Evolutionary conservation across 1,139 yeast species (phyloP).

Genomic region (Suhomyces taliae): DNA sequence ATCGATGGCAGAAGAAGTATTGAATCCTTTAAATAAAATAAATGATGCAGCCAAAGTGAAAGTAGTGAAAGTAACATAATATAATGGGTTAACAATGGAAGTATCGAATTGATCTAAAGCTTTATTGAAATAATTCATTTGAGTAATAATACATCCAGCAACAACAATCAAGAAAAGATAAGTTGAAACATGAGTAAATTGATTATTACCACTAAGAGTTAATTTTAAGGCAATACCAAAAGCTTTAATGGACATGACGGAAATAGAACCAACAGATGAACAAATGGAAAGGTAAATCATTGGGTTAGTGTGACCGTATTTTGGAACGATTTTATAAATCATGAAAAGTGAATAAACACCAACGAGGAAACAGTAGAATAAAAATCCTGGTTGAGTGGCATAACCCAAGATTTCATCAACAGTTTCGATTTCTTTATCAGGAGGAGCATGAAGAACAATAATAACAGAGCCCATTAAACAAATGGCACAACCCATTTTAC

Average conservation of each 20-base stretch:
- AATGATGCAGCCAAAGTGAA: conserved; percentile 85
- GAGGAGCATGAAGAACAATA: conserved; percentile 89
- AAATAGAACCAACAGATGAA: conserved; percentile 86
- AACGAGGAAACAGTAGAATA: conserved; percentile 65
- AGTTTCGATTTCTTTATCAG: conserved; percentile 84
- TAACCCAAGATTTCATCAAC: conserved; percentile 84
- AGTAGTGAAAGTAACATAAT: conserved; percentile 90
- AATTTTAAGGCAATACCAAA: conserved; percentile 90
- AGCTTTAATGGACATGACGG: conserved; percentile 91
- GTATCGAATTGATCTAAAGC: conserved; percentile 93
- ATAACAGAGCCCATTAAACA: conserved; percentile 89
- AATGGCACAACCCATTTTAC: conserved; percentile 93
- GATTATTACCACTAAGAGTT: conserved; percentile 86
- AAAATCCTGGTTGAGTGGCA: conserved; percentile 79
- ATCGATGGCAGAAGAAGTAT: conserved; percentile 78
- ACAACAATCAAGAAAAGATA: conserved; percentile 80
- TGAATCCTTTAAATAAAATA: conserved; percentile 83
- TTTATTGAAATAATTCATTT: conserved; percentile 91
- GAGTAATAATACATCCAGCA: conserved; percentile 79
- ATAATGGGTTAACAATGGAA: conserved; percentile 86
- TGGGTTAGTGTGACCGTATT: conserved; percentile 78
- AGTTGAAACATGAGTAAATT: conserved; percentile 81
- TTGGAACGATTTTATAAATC: conserved; percentile 83
- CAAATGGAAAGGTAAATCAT: conserved; percentile 90
- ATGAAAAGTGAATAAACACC: conserved; percentile 68